phyloP scores from a whole-genome alignment of 768 basidiomycete species.

The Boletus reticuloceps region DNA sequence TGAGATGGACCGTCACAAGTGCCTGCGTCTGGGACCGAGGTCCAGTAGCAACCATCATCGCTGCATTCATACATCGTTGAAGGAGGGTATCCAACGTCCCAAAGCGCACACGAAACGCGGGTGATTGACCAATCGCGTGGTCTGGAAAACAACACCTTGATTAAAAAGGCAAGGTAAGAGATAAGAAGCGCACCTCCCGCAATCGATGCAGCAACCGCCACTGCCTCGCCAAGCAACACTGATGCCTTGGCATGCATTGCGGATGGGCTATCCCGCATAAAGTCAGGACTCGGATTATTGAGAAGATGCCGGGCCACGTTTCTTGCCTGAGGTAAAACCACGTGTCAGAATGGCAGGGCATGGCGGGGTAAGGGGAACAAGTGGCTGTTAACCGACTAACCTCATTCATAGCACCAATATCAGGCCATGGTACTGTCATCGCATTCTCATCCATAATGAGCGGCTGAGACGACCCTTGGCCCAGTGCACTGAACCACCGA shows the following conservation, averaged over 20 bases:
- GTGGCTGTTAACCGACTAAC: constrained; percentile 2
- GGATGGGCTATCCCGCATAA: constrained; percentile 1
- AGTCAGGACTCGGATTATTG: constrained; percentile 9
- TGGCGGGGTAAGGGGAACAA: background rate
- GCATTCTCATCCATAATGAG: constrained; percentile 24
- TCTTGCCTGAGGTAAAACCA: background rate
- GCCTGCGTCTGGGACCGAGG: background rate
- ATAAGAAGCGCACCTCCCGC: constrained; percentile 23
- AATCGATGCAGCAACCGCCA: constrained; percentile 26
- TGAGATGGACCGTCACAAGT: constrained; percentile 17
- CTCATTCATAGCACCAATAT: constrained; percentile 8
- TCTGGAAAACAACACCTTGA: constrained; percentile 28
- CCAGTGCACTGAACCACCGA: constrained; percentile 29
- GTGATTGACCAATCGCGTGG: constrained; percentile 39
- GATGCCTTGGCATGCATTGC: constrained; percentile 29
- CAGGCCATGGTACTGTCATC: constrained; percentile 45
- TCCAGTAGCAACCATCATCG: constrained; percentile 3
- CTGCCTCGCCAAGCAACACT: constrained; percentile 36
- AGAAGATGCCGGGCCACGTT: constrained; percentile 19
- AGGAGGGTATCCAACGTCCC: constrained; percentile 46
- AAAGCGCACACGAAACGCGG: constrained; percentile 44
- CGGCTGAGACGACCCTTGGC: constrained; percentile 19
- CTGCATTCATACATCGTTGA: constrained; percentile 25
- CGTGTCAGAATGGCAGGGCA: background rate
- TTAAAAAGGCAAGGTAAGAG: background rate